phyloP scores from a whole-genome alignment of 495 filamentous ascomycete genomes.

The Niebla homalea region DNA sequence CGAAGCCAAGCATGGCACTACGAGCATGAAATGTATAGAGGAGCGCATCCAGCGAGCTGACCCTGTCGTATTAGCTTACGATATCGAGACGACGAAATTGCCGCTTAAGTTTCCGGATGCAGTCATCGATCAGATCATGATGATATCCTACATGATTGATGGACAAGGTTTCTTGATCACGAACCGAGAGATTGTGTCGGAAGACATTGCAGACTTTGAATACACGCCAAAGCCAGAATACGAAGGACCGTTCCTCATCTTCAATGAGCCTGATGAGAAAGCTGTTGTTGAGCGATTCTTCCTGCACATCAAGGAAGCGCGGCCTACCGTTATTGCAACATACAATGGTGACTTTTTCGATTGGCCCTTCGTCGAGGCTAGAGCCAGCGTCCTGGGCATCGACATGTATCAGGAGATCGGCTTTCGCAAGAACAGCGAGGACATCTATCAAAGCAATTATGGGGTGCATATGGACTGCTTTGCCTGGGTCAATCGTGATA shows the following conservation, averaged over 20 bases:
- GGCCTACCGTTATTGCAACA: slow-evolving; percentile 91
- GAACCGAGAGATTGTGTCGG: slow-evolving; percentile 93
- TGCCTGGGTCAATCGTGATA: slow-evolving; percentile 96
- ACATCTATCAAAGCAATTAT: slow-evolving; percentile 88
- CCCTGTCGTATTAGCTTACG: slow-evolving; percentile 89
- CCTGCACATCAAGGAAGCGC: slow-evolving; percentile 83
- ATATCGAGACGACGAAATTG: slow-evolving; percentile 96
- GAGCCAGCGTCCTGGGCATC: slow-evolving; percentile 86
- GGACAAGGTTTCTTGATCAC: slow-evolving; percentile 97
- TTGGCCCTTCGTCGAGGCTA: slow-evolving; percentile 95
- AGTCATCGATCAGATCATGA: slow-evolving; percentile 94
- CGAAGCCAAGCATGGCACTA: slow-evolving; percentile 80
- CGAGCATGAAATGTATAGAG: slow-evolving; percentile 69
- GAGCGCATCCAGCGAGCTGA: slow-evolving; percentile 82
- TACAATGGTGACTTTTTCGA: slow-evolving; percentile 99
- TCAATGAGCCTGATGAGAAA: slow-evolving; percentile 95
- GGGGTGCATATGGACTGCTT: slow-evolving; percentile 99
- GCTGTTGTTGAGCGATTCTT: slow-evolving; percentile 84
- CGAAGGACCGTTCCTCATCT: slow-evolving; percentile 85
- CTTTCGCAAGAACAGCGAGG: slow-evolving; percentile 86
- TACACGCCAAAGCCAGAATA: slow-evolving; percentile 97
- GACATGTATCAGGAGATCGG: slow-evolving; percentile 99
- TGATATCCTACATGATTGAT: slow-evolving; percentile 99
- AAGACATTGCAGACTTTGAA: slow-evolving; percentile 96
- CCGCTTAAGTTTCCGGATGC: slow-evolving; percentile 98